Evolutionary conservation across 768 basidiomycete genomes (phyloP).

Genomic region (Trametes coccinea): DNA sequence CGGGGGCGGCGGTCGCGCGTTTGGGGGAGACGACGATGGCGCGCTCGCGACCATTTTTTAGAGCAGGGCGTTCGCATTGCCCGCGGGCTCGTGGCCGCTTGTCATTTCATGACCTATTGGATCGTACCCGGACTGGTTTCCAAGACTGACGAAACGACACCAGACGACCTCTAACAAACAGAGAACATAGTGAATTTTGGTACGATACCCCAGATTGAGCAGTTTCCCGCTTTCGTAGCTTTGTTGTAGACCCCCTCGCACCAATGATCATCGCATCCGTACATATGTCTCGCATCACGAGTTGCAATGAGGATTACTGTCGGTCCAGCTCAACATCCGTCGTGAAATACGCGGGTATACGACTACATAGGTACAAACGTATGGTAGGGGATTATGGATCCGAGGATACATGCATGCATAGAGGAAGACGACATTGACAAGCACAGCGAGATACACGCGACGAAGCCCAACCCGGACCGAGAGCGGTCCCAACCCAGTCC

Average conservation of each 20-base stretch:
- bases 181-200: conserved; percentile 8
- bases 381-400: conserved; percentile 21
- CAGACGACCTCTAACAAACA: background rate
- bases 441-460: conserved; percentile 16
- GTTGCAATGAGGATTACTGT: background rate
- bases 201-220: conserved; percentile 17
- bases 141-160: conserved; percentile 7
- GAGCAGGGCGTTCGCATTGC: background rate
- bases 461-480: conserved; percentile 5
- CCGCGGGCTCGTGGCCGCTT: too few species aligned
- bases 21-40: conserved; percentile 32
- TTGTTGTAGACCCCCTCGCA: conserved; percentile 4
- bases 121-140: background rate
- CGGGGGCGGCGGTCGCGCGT: conserved; percentile 41
- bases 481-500: background rate
- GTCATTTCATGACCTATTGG: too few species aligned
- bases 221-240: conserved; percentile 15
- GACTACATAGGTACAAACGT: conserved; percentile 24
- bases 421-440: conserved; percentile 15
- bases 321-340: background rate
- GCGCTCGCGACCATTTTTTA: conserved; percentile 40
- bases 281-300: background rate
- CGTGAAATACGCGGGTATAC: conserved; percentile 20
- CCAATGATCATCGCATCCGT: background rate
- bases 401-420: conserved; percentile 20